phyloP scores from a whole-genome alignment of 2,329 filamentous ascomycete species.

The Cordyceps cateniannulata region DNA sequence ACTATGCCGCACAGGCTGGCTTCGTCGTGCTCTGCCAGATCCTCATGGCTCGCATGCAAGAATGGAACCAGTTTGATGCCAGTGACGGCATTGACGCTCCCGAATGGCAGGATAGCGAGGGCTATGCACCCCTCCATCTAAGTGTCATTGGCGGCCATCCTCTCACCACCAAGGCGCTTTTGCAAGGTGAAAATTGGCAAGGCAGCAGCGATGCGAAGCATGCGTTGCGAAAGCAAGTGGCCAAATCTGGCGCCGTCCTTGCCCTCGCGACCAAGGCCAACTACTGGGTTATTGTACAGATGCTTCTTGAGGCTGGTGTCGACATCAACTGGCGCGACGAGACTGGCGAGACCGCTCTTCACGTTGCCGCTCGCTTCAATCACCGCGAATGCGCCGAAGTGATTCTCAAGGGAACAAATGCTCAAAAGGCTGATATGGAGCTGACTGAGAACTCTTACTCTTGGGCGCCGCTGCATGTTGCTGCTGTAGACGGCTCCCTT shows the following conservation, averaged over 20 bases:
- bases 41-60: constrained; percentile 81
- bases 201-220: constrained; percentile 56
- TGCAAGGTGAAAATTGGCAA: constrained; percentile 74
- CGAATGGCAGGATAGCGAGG: constrained; percentile 88
- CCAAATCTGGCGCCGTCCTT: constrained; percentile 81
- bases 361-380: constrained; percentile 84
- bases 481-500: constrained; percentile 80
- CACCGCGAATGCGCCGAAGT: constrained; percentile 74
- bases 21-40: constrained; percentile 86
- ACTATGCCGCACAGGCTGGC: constrained; percentile 92
- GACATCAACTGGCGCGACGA: constrained; percentile 92
- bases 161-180: constrained; percentile 72
- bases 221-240: constrained; percentile 60
- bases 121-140: constrained; percentile 84
- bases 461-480: constrained; percentile 94
- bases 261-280: constrained; percentile 85
- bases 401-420: constrained; percentile 61
- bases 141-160: constrained; percentile 88
- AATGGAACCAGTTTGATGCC: constrained; percentile 82
- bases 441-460: constrained; percentile 76
- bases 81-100: constrained; percentile 79
- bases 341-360: constrained; percentile 83
- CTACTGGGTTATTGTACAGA: constrained; percentile 73
- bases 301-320: constrained; percentile 83
- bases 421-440: constrained; percentile 70